Base-by-base conservation (phyloP, 768 basidiomycete genomes). In the Mrakia gelida region DNA sequence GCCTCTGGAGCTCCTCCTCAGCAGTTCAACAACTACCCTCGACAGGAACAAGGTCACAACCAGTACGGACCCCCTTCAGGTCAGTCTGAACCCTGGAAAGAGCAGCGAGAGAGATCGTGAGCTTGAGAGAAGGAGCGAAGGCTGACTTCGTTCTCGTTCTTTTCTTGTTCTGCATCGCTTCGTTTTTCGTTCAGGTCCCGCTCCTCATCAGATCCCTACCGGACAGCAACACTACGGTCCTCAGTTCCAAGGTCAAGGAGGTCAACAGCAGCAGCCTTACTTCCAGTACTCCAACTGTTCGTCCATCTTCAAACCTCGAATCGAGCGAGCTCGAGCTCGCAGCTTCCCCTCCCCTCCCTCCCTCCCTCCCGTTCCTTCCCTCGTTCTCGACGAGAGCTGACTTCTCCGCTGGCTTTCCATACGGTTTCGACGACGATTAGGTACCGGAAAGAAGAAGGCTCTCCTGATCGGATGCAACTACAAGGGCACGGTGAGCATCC, bases 211-310 rank as follows among this genome's bases (percentile, higher is more conserved):
- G 1, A 30, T 68, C 11, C 85, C 85, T 13, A 78, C 85, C 6
- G 86, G 88, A 62, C 84, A 87, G 41, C 92, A 93, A 81, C 82
- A 87, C 79, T 92, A 91, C 80, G 90, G 90, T 1, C 88, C 89
- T 15, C 89, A 89, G 72, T 84, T 88, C 70, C 86, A 89, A 68
- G 71, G 41, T 23, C 80, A 81, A 59, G 73, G 79, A 13, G 81
- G 82, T 11, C 80, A 86, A 49, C 83, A 84, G 72, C 85, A 86
- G 54, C 89, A 91, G 80, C 88, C 89, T 2, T 92, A 84, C 84
- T 95, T 93, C 86, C 91, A 92, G 81, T 94, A 93, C 81, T 95
- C 93, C 3, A 92, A 93, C 81, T 97, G 95, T 82, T 93, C 86
- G 28, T 52, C 3, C 45, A 1, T 45, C 45, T n/a, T n/a, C n/a